Percentiles rank a stretch among this genome's conserved stretches.
phyloP scores from a whole-genome alignment of 2,329 filamentous ascomycete genomes.

The Hypoxylon rubiginosum region DNA sequence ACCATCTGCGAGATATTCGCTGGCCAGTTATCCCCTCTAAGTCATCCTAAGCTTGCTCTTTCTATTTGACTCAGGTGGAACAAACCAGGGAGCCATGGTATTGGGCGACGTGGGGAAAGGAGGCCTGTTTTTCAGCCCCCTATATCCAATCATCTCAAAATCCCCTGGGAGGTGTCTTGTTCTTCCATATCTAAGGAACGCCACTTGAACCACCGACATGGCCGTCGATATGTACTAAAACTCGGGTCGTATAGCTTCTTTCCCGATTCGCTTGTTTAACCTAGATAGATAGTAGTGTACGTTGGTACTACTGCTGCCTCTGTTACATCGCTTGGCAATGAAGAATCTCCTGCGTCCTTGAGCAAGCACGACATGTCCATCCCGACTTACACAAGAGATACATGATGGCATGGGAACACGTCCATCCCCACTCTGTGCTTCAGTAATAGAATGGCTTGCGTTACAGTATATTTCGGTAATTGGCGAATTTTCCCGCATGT shows the following conservation, averaged over 20 bases:
- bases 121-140: slow-evolving; percentile 2
- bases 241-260: slow-evolving; percentile 8
- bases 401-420: slow-evolving; percentile 42
- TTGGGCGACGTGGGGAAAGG: slow-evolving; percentile 8
- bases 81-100: not conserved
- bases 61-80: slow-evolving; percentile 3
- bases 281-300: slow-evolving; percentile 11
- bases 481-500: slow-evolving; percentile 50
- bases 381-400: slow-evolving; percentile 45
- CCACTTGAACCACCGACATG: slow-evolving; percentile 8
- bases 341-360: slow-evolving; percentile 27
- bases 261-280: slow-evolving; percentile 24
- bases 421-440: slow-evolving; percentile 44
- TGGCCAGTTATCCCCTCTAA: not conserved
- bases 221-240: slow-evolving; percentile 2
- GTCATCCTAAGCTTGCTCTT: not conserved
- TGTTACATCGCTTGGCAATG: slow-evolving; percentile 29
- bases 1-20: not conserved
- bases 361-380: slow-evolving; percentile 39
- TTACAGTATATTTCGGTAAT: slow-evolving; percentile 48
- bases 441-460: slow-evolving; percentile 40
- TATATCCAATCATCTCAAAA: slow-evolving; percentile 3
- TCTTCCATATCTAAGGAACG: slow-evolving; percentile 7
- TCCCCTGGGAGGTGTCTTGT: slow-evolving; percentile 17
- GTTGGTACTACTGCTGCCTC: slow-evolving; percentile 5